Conservation (phyloP, 306 rosid genomes). For the Fagus sylvatica region DNA sequence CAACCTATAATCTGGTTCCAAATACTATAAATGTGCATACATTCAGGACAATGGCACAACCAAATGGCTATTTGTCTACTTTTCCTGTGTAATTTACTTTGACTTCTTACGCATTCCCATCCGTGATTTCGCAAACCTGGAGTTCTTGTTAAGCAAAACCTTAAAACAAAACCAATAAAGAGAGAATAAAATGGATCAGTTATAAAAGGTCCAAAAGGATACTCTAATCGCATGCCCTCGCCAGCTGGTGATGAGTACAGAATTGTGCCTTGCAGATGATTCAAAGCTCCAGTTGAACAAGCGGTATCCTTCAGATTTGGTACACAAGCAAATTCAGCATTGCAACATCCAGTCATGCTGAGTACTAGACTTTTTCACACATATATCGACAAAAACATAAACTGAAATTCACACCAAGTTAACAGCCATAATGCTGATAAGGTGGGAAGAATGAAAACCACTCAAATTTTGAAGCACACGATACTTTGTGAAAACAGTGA, state of each 20-base stretch:
- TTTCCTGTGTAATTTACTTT: constrained; percentile 32
- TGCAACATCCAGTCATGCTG: background rate
- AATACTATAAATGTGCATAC: background rate
- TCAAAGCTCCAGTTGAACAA: constrained; percentile 67
- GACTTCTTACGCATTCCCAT: constrained; percentile 93
- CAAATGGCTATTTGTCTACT: background rate
- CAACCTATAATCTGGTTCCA: background rate
- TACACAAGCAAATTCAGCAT: constrained; percentile 1
- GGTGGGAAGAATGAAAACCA: background rate
- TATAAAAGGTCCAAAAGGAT: constrained; percentile 46
- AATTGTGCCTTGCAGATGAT: constrained; percentile 78
- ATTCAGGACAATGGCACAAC: background rate
- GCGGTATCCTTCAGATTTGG: constrained; percentile 57
- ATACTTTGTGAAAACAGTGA: background rate
- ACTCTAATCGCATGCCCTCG: constrained; percentile 94
- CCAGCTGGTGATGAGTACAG: constrained; percentile 73
- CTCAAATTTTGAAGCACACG: background rate
- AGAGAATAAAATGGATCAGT: constrained; percentile 1
- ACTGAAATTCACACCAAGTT: background rate
- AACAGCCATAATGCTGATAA: background rate
- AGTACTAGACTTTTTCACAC: background rate
- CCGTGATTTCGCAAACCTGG: constrained; percentile 85
- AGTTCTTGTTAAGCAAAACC: constrained; percentile 53
- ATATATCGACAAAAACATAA: background rate
- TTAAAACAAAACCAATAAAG: background rate